phyloP scores from a whole-genome alignment of 768 basidiomycete species.

The Tulasnella calospora region DNA sequence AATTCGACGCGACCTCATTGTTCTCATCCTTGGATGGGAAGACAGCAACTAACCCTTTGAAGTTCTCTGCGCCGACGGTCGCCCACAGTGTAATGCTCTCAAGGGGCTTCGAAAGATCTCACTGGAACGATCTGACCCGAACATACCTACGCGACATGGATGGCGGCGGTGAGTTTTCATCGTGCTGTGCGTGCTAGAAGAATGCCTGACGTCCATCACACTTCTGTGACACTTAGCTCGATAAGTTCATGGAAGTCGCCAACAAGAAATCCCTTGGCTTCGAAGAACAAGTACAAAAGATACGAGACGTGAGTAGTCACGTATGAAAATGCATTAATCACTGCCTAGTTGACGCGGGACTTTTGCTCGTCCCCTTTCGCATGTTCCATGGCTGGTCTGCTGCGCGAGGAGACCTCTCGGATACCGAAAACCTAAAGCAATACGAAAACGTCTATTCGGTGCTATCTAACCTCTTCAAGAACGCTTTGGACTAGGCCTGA shows the following conservation, averaged over 20 bases:
- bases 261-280: conserved; percentile 12
- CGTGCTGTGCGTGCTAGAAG: conserved; percentile 30
- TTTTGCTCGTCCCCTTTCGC: neutral
- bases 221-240: neutral
- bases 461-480: neutral
- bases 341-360: neutral
- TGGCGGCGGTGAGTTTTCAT: conserved; percentile 44
- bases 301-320: neutral
- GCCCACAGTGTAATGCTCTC: too few relatives aligned
- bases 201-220: neutral
- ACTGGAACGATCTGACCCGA: too few relatives aligned
- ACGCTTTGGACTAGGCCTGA: neutral
- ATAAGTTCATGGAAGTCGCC: neutral
- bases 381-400: conserved; percentile 22
- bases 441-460: conserved; percentile 15
- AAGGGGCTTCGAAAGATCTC: too few relatives aligned
- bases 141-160: too few relatives aligned
- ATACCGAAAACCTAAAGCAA: conserved; percentile 21
- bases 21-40: too few relatives aligned
- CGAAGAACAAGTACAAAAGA: neutral
- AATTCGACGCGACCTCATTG: conserved; percentile 44
- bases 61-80: too few relatives aligned
- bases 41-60: too few relatives aligned
- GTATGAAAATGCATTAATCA: neutral
- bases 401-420: conserved; percentile 16